A percentile compares a stretch with the other conserved stretches of the same genome.
Conservation (phyloP, 179 eudicot species). For the Vitellaria paradoxa region DNA sequence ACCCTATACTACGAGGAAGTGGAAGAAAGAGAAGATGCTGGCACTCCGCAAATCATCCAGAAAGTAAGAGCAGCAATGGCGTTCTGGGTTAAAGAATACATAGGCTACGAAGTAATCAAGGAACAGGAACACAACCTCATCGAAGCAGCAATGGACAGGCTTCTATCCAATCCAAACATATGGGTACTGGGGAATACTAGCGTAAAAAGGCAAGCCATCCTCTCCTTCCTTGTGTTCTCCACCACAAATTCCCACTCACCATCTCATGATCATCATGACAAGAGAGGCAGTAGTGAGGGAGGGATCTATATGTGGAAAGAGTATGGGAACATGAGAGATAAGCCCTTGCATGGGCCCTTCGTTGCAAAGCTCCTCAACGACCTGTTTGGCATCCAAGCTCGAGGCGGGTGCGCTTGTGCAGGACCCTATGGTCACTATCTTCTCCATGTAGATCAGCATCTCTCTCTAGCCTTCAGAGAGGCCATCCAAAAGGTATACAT, state of each 20-base stretch:
- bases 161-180: constrained; percentile 38
- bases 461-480: constrained; percentile 54
- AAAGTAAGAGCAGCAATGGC: constrained; percentile 68
- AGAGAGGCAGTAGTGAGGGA: not conserved
- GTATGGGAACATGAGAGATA: constrained; percentile 21
- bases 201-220: constrained; percentile 39
- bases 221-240: constrained; percentile 55
- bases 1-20: constrained; percentile 50
- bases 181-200: constrained; percentile 45
- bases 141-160: constrained; percentile 39
- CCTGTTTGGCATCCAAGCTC: constrained; percentile 79
- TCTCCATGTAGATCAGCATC: constrained; percentile 48
- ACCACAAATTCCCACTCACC: not conserved
- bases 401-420: constrained; percentile 93
- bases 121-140: constrained; percentile 36
- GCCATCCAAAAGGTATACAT: constrained; percentile 47
- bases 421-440: constrained; percentile 79
- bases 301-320: constrained; percentile 17
- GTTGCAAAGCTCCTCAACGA: constrained; percentile 78
- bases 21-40: constrained; percentile 80
- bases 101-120: constrained; percentile 48
- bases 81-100: constrained; percentile 76
- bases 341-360: constrained; percentile 77
- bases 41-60: constrained; percentile 74
- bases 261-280: not conserved